Percentiles rank a stretch among this genome's conserved stretches.
These are phyloP conservation scores for Clarireedia sp. DNA, from an alignment of 2,329 filamentous ascomycete species.

Conservation along the genomic window DNA sequence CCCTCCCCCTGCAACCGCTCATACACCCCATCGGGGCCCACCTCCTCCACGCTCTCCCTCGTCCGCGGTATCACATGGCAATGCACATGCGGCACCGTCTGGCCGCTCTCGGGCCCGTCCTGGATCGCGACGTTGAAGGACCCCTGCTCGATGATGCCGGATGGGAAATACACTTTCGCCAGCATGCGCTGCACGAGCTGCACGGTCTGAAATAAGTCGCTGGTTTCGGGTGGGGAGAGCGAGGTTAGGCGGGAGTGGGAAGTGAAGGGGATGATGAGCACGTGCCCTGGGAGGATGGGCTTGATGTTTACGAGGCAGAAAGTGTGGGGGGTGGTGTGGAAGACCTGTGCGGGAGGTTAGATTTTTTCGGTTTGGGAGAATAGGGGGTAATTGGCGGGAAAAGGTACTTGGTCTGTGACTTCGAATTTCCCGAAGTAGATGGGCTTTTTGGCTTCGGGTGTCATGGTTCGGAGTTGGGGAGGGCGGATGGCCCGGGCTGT, in stretches of 20 bases:
- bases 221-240: constrained; percentile 29
- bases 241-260: constrained; percentile 56
- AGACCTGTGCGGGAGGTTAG: constrained; percentile 53
- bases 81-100: constrained; percentile 91
- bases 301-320: constrained; percentile 95
- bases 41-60: constrained; percentile 44
- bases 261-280: constrained; percentile 74
- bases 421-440: constrained; percentile 70
- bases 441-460: constrained; percentile 22
- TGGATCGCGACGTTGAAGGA: constrained; percentile 94
- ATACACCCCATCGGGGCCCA: constrained; percentile 67
- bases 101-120: constrained; percentile 81
- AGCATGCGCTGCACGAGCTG: constrained; percentile 76
- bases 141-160: constrained; percentile 50
- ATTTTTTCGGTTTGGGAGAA: neutral
- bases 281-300: constrained; percentile 85
- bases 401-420: constrained; percentile 61
- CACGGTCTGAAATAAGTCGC: constrained; percentile 80
- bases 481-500: too few relatives aligned
- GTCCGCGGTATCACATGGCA: constrained; percentile 80
- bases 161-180: constrained; percentile 48
- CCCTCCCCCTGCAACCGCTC: constrained; percentile 74
- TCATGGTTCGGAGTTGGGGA: neutral
- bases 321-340: constrained; percentile 69
- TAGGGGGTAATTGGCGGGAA: neutral